A percentile compares a stretch with the other conserved stretches of the same genome.
Evolutionary conservation across 306 rosid genomes (phyloP).

Genomic region (Acacia melanoxylon): DNA sequence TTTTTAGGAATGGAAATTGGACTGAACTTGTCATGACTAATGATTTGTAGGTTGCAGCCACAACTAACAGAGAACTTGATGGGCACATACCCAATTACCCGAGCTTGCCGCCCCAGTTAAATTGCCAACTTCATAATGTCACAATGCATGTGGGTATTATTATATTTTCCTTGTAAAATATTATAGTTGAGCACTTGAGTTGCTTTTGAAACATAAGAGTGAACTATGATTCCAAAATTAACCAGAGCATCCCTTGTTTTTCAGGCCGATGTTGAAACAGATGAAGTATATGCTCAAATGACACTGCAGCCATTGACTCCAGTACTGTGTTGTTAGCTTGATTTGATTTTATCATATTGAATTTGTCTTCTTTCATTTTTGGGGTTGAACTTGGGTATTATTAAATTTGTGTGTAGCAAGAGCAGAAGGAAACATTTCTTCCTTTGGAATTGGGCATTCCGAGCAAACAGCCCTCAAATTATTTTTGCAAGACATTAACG

Average conservation of each 20-base stretch:
- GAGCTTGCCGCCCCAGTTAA: slow-evolving; percentile 80
- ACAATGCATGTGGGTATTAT: slow-evolving; percentile 87
- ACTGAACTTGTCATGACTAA: slow-evolving; percentile 17
- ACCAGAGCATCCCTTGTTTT: slow-evolving; percentile 37
- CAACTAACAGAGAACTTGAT: slow-evolving; percentile 87
- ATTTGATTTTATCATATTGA: background rate
- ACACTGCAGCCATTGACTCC: slow-evolving; percentile 85
- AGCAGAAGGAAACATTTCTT: slow-evolving; percentile 92
- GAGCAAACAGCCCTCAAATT: slow-evolving; percentile 91
- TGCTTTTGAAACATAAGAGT: background rate
- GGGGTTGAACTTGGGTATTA: slow-evolving; percentile 17
- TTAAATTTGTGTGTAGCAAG: slow-evolving; percentile 54
- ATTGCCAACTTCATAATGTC: slow-evolving; percentile 85
- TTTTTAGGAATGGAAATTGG: slow-evolving; percentile 29
- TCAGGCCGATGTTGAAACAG: slow-evolving; percentile 95
- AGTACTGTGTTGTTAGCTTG: slow-evolving; percentile 38
- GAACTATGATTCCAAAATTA: slow-evolving; percentile 15
- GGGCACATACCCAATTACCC: slow-evolving; percentile 92
- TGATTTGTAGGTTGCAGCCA: slow-evolving; percentile 77
- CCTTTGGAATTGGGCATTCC: slow-evolving; percentile 90
- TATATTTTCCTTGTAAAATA: background rate
- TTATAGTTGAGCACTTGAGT: background rate
- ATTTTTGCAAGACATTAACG: slow-evolving; percentile 93
- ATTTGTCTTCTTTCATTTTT: background rate
- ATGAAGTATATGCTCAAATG: slow-evolving; percentile 96